Conservation (phyloP, 805 yeast genomes). For the Lipomyces lipofer region DNA sequence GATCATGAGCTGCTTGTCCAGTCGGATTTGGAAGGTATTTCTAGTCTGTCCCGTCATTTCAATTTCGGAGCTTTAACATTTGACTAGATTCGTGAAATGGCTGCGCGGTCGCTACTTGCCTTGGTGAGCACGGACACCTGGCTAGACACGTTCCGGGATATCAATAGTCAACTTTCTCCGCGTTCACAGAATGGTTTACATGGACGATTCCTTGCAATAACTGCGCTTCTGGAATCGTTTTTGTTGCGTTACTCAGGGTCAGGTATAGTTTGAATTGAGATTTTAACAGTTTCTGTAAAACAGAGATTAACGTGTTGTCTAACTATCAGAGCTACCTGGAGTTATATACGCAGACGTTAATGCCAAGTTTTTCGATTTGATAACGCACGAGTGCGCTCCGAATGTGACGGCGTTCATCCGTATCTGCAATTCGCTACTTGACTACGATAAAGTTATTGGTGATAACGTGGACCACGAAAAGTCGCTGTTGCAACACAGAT, state of each 20-base stretch:
- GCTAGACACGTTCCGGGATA: slow-evolving; percentile 35
- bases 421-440: slow-evolving; percentile 9
- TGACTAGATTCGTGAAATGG: slow-evolving; percentile 66
- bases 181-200: slow-evolving; percentile 52
- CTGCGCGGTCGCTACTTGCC: slow-evolving; percentile 67
- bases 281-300: background rate
- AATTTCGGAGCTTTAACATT: background rate
- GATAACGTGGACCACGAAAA: background rate
- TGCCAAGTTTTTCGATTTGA: slow-evolving; percentile 11
- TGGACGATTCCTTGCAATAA: slow-evolving; percentile 58
- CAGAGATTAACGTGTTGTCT: background rate
- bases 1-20: slow-evolving; percentile 51
- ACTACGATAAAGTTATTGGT: background rate
- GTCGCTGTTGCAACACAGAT: background rate
- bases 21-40: slow-evolving; percentile 63
- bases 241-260: background rate
- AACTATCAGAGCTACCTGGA: slow-evolving; percentile 1
- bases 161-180: slow-evolving; percentile 35
- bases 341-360: background rate
- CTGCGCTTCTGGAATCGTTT: slow-evolving; percentile 16
- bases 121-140: slow-evolving; percentile 44
- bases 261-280: background rate
- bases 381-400: slow-evolving; percentile 10
- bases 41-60: background rate
- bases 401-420: slow-evolving; percentile 9